Percentiles rank a stretch among this genome's conserved stretches.
phyloP scores from a whole-genome alignment of 2,329 filamentous ascomycete genomes.

The Xylariomycetidae sp. region DNA sequence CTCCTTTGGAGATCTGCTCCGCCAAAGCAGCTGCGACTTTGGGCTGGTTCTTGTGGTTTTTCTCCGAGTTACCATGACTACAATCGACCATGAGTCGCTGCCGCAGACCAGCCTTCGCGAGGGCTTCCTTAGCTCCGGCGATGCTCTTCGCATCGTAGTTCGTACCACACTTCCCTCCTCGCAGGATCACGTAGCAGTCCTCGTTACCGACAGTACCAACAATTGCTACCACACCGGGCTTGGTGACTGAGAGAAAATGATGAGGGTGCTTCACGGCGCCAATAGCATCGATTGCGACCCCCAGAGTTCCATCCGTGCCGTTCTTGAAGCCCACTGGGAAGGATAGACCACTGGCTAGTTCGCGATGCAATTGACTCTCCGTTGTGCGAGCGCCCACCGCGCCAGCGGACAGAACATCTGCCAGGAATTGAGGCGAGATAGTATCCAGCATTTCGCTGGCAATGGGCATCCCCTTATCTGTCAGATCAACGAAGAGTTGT shows the following conservation, averaged over 20 bases:
- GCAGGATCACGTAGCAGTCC: slow-evolving; percentile 93
- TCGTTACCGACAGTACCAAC: slow-evolving; percentile 93
- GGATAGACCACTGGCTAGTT: slow-evolving; percentile 86
- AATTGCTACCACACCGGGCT: slow-evolving; percentile 91
- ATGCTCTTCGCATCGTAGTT: slow-evolving; percentile 90
- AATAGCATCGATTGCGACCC: slow-evolving; percentile 92
- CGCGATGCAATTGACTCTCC: slow-evolving; percentile 91
- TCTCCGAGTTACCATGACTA: slow-evolving; percentile 92
- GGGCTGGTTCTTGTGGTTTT: slow-evolving; percentile 96
- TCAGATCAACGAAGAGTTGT: slow-evolving; percentile 90
- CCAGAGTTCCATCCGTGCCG: slow-evolving; percentile 86
- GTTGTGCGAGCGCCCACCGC: slow-evolving; percentile 95
- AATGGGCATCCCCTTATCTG: slow-evolving; percentile 87
- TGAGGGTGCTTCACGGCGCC: slow-evolving; percentile 88
- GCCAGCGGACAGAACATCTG: slow-evolving; percentile 85
- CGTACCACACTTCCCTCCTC: slow-evolving; percentile 87
- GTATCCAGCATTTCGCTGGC: slow-evolving; percentile 98
- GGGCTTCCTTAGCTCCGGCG: slow-evolving; percentile 72
- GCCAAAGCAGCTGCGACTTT: slow-evolving; percentile 81
- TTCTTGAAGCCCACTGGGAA: slow-evolving; percentile 99
- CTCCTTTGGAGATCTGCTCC: slow-evolving; percentile 79
- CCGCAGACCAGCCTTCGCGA: slow-evolving; percentile 68
- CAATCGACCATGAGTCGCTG: slow-evolving; percentile 95
- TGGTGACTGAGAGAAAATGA: slow-evolving; percentile 96
- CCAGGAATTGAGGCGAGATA: slow-evolving; percentile 94